A percentile compares a stretch with the other conserved stretches of the same genome.
Conservation (phyloP, 2,329 filamentous ascomycete species). For the Trichophaea hybrida region DNA sequence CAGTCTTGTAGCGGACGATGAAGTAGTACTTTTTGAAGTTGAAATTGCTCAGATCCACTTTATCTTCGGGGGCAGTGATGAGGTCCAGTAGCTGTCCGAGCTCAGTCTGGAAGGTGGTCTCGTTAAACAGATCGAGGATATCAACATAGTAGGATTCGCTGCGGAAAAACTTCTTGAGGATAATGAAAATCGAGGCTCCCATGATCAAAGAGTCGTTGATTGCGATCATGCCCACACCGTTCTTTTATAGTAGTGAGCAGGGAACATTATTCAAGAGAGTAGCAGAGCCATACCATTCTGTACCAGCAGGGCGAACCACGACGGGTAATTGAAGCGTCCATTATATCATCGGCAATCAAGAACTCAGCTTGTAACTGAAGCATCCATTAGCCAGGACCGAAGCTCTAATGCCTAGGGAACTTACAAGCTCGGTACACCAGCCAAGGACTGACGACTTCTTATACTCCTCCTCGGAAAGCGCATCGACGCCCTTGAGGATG, state of each 20-base stretch:
- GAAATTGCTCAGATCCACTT: constrained; percentile 88
- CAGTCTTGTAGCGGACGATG: constrained; percentile 99
- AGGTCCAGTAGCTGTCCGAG: constrained; percentile 89
- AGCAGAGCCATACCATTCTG: constrained; percentile 30
- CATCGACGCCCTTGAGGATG: constrained; percentile 52
- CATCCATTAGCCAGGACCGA: not conserved
- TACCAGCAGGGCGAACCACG: constrained; percentile 96
- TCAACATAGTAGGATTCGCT: constrained; percentile 77
- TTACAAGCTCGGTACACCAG: constrained; percentile 81
- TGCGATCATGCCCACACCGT: constrained; percentile 82
- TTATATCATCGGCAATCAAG: constrained; percentile 96
- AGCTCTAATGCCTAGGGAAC: not conserved
- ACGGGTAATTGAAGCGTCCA: constrained; percentile 90
- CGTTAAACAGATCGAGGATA: constrained; percentile 90
- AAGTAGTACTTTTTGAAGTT: constrained; percentile 89
- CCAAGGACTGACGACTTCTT: constrained; percentile 77
- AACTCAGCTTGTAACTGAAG: constrained; percentile 79
- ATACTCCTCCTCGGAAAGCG: constrained; percentile 65
- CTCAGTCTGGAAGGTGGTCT: constrained; percentile 51
- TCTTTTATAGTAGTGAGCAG: constrained; percentile 37
- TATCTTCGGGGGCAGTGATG: constrained; percentile 87
- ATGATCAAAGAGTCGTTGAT: constrained; percentile 99
- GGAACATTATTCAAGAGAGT: not conserved
- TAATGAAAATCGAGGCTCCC: constrained; percentile 74
- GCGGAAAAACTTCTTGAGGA: constrained; percentile 90